Base-by-base conservation (phyloP, 495 filamentous ascomycete genomes). In the Penicillium waksmanii region DNA sequence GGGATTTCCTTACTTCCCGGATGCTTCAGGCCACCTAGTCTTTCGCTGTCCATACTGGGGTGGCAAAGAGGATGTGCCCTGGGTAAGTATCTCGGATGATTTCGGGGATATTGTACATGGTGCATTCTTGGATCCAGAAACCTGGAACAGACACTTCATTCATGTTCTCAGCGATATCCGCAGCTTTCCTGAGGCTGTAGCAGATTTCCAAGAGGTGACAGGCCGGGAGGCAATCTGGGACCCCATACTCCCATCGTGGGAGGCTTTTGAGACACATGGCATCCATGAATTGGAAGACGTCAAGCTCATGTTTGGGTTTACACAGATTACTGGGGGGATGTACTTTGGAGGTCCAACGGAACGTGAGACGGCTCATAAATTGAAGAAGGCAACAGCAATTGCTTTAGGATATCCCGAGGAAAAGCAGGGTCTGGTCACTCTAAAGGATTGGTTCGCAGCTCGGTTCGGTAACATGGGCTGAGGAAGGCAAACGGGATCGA, bases 71-170 rank as follows among this genome's bases (percentile, higher is more conserved):
- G 35, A 67, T 21, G 62, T 74, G 7, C 68, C 69, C 8, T 76
- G 60, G 49, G 38, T 73, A n/a, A 57, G 62, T 47, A 63, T 74
- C 5, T 21, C 49, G 0, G 66, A 73, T 40, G 73, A 74, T 36
- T 74, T 60, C 49, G 73, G 71, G 2, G 73, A 76, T 51, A 63
- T 73, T 36, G 62, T 76, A 1, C 73, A 74, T 23, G 73, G 71
- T 11, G 51, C 73, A 10, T 70, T 74, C 27, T 53, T 74, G 2
- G 66, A 74, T 12, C 71, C 67, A 3, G 43, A 23, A 10, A 6
- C 27, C 15, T 60, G 43, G 44, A 55, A 55, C n/a, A 35, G 47
- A 4, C 33, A 50, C 15, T 48, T 55, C 49, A 40, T 60, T 23
- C 53, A 51, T 48, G 46, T 10, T 3, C 21, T 48, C 8, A 48